Percentiles rank a stretch among this genome's conserved stretches.
These are phyloP conservation scores for Craterostigma plantagineum DNA, from an alignment of 257 asterid species.

Conservation along the genomic window DNA sequence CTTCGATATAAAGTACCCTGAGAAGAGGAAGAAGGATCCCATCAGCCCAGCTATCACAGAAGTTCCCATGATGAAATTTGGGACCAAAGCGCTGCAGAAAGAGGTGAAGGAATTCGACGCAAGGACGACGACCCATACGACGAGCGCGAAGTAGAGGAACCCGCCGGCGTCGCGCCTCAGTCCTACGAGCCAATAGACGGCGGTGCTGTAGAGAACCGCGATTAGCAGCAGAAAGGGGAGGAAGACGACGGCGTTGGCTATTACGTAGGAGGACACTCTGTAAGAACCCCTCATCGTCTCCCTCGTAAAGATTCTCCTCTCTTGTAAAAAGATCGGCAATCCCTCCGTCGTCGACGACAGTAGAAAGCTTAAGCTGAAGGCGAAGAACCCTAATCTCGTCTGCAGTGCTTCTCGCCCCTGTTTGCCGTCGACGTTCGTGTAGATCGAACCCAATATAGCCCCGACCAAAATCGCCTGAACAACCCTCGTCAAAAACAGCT, in stretches of 20 bases:
- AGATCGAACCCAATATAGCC: slow-evolving; percentile 62
- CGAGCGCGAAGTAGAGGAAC: slow-evolving; percentile 43
- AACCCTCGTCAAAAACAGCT: slow-evolving; percentile 56
- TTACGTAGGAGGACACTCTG: slow-evolving; percentile 61
- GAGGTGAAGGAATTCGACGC: slow-evolving; percentile 84
- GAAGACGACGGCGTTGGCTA: slow-evolving; percentile 81
- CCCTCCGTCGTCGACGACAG: slow-evolving; percentile 91
- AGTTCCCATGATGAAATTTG: slow-evolving; percentile 74
- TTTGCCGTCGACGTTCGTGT: slow-evolving; percentile 46
- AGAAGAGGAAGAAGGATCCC: slow-evolving; percentile 79
- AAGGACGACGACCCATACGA: slow-evolving; percentile 54
- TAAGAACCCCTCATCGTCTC: slow-evolving; percentile 87
- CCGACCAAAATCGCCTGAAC: slow-evolving; percentile 84
- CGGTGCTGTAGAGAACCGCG: slow-evolving; percentile 45
- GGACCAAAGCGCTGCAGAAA: slow-evolving; percentile 60
- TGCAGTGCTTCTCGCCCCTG: slow-evolving; percentile 37
- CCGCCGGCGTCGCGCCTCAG: slow-evolving; percentile 66
- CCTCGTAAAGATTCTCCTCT: slow-evolving; percentile 57
- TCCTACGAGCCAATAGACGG: slow-evolving; percentile 65
- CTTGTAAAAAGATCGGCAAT: slow-evolving; percentile 76
- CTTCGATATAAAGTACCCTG: slow-evolving; percentile 72
- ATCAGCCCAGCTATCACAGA: slow-evolving; percentile 47
- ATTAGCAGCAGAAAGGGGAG: slow-evolving; percentile 56
- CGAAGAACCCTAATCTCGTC: slow-evolving; percentile 71
- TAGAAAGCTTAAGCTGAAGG: slow-evolving; percentile 78